A percentile compares a stretch with the other conserved stretches of the same genome.
These are phyloP conservation scores for Cercospora nicotianae DNA, from an alignment of 2,329 filamentous ascomycete species.

Conservation along the genomic window DNA sequence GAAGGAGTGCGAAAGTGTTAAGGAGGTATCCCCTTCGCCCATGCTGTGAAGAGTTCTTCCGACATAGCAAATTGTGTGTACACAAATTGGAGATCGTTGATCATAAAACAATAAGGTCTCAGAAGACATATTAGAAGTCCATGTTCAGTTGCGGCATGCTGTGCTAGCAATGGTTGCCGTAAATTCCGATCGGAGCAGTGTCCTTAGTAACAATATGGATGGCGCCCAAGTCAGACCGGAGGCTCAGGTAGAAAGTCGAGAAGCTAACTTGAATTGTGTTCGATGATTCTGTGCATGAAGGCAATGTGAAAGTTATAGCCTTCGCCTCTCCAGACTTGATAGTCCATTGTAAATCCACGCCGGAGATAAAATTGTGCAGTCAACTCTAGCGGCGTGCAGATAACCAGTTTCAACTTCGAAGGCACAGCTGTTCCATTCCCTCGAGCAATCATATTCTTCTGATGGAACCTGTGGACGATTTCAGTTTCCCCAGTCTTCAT, in stretches of 20 bases:
- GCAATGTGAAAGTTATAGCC: conserved; percentile 22
- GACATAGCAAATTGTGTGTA: not conserved
- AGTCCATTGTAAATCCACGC: conserved; percentile 21
- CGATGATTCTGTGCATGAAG: conserved; percentile 20
- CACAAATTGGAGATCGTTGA: not conserved
- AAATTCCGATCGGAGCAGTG: not conserved
- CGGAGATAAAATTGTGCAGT: conserved; percentile 19
- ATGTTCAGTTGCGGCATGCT: not conserved
- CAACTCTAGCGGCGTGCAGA: conserved; percentile 21
- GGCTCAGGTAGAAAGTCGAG: not conserved
- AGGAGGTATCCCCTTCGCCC: not conserved
- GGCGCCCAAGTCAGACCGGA: not conserved
- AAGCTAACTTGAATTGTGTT: not conserved
- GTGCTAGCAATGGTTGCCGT: not conserved
- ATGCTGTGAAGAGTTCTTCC: not conserved
- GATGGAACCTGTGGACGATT: conserved; percentile 2
- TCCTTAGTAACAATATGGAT: not conserved
- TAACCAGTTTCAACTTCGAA: conserved; percentile 16
- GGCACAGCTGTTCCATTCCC: not conserved
- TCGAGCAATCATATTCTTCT: not conserved
- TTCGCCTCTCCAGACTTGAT: conserved; percentile 20
- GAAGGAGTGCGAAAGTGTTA: not conserved
- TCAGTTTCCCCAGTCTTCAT: conserved; percentile 18
- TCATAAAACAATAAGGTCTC: not conserved
- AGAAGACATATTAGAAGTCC: not conserved